phyloP scores from a whole-genome alignment of 768 basidiomycete species.

The Suillus brevipes region DNA sequence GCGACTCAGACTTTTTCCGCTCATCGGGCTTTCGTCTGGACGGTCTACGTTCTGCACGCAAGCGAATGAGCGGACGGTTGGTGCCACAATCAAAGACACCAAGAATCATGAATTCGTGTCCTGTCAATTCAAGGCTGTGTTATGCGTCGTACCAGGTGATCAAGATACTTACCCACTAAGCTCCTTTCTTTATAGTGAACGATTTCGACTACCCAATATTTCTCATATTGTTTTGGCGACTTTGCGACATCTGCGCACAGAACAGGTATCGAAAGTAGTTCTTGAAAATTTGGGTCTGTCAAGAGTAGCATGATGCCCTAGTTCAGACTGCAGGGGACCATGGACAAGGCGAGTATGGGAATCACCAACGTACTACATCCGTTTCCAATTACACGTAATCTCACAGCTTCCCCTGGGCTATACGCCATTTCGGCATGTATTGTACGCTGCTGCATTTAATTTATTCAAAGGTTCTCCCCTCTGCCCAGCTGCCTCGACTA shows the following conservation, averaged over 20 bases:
- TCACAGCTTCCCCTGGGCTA: neutral
- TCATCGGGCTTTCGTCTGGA: conserved; percentile 4
- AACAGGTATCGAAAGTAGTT: neutral
- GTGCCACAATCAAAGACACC: conserved; percentile 3
- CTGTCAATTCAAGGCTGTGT: conserved; percentile 1
- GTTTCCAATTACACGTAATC: neutral
- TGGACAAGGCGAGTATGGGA: neutral
- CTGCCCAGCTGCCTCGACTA: neutral
- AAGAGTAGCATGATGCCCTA: neutral
- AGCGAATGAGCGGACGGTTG: neutral
- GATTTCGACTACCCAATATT: conserved; percentile 7
- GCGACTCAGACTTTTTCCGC: neutral
- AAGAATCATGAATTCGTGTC: conserved; percentile 12
- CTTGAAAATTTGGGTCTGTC: neutral
- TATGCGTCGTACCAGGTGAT: neutral
- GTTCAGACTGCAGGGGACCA: neutral
- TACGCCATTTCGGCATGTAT: neutral
- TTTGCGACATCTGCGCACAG: neutral
- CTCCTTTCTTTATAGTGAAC: conserved; percentile 7
- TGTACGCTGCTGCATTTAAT: neutral
- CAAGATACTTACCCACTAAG: conserved; percentile 5
- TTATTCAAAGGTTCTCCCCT: neutral
- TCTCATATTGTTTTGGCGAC: neutral
- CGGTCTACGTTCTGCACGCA: conserved; percentile 9
- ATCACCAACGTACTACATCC: neutral